Conservation (phyloP, 331 rosid species). For the Quercus lobata region DNA sequence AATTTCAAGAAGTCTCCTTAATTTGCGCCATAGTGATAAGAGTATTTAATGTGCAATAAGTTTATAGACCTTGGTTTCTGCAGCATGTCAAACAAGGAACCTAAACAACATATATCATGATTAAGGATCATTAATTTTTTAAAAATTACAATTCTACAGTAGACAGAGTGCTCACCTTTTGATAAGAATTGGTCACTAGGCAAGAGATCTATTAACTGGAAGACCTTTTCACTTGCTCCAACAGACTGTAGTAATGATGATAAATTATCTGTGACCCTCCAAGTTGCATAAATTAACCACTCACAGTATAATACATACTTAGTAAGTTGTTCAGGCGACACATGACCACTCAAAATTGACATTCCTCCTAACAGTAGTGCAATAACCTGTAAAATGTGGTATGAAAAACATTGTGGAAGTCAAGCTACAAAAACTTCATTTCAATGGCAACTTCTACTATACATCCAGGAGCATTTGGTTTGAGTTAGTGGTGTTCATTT, state of each 20-base stretch:
- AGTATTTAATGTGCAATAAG: not conserved
- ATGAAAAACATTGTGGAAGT: constrained; percentile 3
- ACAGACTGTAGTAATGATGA: constrained; percentile 75
- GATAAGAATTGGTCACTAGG: constrained; percentile 59
- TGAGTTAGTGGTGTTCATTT: not conserved
- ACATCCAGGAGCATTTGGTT: not conserved
- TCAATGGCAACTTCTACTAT: not conserved
- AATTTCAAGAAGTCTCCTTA: not conserved
- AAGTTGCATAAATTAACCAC: constrained; percentile 82
- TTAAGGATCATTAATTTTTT: not conserved
- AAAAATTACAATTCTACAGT: not conserved
- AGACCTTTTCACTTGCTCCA: constrained; percentile 70
- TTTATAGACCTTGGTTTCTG: not conserved
- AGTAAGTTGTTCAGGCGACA: constrained; percentile 69
- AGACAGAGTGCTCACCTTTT: constrained; percentile 44
- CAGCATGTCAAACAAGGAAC: not conserved
- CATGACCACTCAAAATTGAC: constrained; percentile 41
- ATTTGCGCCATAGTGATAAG: not conserved
- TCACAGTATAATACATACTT: constrained; percentile 82
- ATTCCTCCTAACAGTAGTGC: constrained; percentile 65
- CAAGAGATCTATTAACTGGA: constrained; percentile 53
- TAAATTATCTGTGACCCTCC: constrained; percentile 73
- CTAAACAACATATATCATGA: not conserved
- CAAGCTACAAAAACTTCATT: not conserved
- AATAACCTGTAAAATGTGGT: constrained; percentile 47